Evolutionary conservation across 2,329 filamentous ascomycete genomes (phyloP).

Genomic region (Fusarium napiforme): DNA sequence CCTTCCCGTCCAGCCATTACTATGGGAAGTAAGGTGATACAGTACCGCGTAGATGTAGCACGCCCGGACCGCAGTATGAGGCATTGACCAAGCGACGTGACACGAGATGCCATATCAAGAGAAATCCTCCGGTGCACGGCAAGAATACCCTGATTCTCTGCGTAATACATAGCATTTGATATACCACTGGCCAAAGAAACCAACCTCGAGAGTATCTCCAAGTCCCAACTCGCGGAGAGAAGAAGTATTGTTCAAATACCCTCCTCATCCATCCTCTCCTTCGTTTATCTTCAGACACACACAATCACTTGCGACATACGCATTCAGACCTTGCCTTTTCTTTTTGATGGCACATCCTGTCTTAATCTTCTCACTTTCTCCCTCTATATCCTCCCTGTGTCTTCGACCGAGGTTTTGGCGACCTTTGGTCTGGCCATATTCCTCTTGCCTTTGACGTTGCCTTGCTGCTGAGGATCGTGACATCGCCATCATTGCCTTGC

Average conservation of each 20-base stretch:
- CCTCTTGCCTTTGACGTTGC: not conserved
- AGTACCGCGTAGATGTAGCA: not conserved
- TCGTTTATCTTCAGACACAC: not conserved
- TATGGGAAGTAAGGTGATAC: fast-evolving
- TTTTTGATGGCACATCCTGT: not conserved
- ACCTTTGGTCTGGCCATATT: not conserved
- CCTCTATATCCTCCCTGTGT: no score
- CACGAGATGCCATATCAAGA: not conserved
- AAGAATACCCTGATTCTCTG: fast-evolving
- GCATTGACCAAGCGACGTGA: not conserved
- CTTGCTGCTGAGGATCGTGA: not conserved
- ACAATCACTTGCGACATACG: not conserved
- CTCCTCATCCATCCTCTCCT: not conserved
- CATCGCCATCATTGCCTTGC: no score
- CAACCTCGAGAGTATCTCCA: not conserved
- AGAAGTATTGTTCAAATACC: not conserved
- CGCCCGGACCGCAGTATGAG: not conserved
- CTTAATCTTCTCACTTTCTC: not conserved
- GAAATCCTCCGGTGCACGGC: fast-evolving
- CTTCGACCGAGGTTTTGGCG: not conserved
- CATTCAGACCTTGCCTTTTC: not conserved
- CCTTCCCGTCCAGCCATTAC: no score
- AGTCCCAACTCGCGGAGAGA: not conserved
- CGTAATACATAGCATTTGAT: not conserved
- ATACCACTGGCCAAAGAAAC: not conserved